Conservation (phyloP, 1,139 yeast genomes). For the Arxiozyma slooffiae region DNA sequence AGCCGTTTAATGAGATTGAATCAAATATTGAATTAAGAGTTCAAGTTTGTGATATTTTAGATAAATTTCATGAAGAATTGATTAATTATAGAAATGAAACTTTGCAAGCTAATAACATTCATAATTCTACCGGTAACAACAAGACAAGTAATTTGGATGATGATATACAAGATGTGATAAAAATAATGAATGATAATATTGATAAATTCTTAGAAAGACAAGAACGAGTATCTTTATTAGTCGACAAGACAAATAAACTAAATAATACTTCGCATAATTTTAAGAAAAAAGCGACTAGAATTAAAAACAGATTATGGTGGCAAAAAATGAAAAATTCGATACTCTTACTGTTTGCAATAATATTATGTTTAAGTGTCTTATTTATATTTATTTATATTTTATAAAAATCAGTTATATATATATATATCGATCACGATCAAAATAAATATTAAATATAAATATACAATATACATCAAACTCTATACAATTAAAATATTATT, state of each 20-base stretch:
- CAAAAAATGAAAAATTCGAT: conserved; percentile 31
- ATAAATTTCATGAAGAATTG: conserved; percentile 27
- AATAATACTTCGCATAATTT: conserved; percentile 62
- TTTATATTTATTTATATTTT: conserved; percentile 17
- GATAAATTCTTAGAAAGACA: conserved; percentile 68
- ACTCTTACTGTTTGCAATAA: conserved; percentile 17
- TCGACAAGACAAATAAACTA: conserved; percentile 71
- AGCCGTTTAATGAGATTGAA: conserved; percentile 11
- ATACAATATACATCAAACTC: background rate
- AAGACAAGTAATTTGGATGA: conserved; percentile 12
- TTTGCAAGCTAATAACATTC: conserved; percentile 2
- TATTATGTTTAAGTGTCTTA: conserved; percentile 18
- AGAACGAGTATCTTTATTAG: conserved; percentile 63
- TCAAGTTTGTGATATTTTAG: conserved; percentile 21
- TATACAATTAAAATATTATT: background rate
- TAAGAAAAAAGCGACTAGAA: conserved; percentile 57
- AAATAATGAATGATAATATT: conserved; percentile 60
- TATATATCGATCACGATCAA: background rate
- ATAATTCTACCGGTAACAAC: background rate
- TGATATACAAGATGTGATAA: conserved; percentile 30
- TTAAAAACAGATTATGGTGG: conserved; percentile 63
- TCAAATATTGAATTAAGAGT: conserved; percentile 18
- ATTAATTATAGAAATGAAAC: conserved; percentile 19
- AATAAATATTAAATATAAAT: background rate
- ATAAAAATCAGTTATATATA: conserved; percentile 3